Evolutionary conservation across 352 stramenopile species (phyloP), one percentile per base, ranked within the genome.

Genomic region (Globisporangium uncinulatum): DNA sequence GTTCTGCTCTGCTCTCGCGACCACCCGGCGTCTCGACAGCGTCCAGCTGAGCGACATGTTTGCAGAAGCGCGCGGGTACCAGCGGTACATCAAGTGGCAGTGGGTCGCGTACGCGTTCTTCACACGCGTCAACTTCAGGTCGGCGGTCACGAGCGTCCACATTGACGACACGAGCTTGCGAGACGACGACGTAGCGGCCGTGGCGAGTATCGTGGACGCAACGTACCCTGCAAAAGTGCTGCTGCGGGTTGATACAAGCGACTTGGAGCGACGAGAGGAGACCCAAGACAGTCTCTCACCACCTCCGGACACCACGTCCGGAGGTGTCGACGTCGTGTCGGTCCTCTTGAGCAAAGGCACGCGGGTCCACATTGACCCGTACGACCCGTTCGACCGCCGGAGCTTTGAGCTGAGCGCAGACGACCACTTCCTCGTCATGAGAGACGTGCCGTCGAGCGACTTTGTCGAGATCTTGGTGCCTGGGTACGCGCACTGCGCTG

Each of bases 351-450:
- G 17, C 29, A 59, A 64, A 59, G 58, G 36, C n/a, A 44, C 58
- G 0, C 17, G 24, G 9, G 54, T 59, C 46, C 15, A 36, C 11
- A 55, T 64, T 17, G 58, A 64, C n/a, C 44, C 51, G 8, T 47
- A 56, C 8, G 51, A 59, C 9, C 21, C 34, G 5, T 49, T 55
- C 17, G 34, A 29, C 11, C 45, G 31, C 19, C 20, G 20, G 42
- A 51, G 45, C 1, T 54, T 64, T 14, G 44, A 39, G 9, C 51
- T 64, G 11, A 24, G 13, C 2, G 36, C 42, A 3, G 58, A 64
- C 37, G 58, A 64, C 14, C 58, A 64, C 19, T 64, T 64, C 37
- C 39, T 64, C n/a, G 58, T 64, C n/a, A 59, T 64, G 58, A 59
- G 54, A 24, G 46, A 64, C 51, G 52, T 59, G 17, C 29, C 15